phyloP scores from a whole-genome alignment of 208 protist genomes.

The Crithidia mellificae region DNA sequence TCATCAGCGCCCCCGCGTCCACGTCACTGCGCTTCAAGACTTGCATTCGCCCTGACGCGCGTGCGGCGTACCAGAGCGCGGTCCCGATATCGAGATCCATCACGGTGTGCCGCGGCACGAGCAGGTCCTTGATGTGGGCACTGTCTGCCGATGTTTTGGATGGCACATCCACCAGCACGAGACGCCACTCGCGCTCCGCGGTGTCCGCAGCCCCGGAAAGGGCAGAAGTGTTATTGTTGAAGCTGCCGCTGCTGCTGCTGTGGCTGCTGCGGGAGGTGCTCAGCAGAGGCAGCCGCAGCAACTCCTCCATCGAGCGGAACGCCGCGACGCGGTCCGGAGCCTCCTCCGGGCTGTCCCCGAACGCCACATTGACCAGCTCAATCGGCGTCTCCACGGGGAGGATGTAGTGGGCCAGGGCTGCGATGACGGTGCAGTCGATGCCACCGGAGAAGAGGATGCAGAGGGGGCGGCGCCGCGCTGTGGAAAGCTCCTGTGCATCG shows the following conservation, averaged over 20 bases:
- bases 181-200: constrained; percentile 73
- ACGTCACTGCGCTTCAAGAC: constrained; percentile 42
- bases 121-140: constrained; percentile 60
- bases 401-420: constrained; percentile 87
- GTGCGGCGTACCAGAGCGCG: constrained; percentile 93
- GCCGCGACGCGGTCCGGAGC: constrained; percentile 86
- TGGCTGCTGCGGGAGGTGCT: constrained; percentile 9
- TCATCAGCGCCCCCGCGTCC: neutral
- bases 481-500: constrained; percentile 34
- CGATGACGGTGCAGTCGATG: constrained; percentile 94
- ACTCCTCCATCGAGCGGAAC: constrained; percentile 74
- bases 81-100: constrained; percentile 97
- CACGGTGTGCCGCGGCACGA: constrained; percentile 84
- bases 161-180: constrained; percentile 90
- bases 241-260: neutral
- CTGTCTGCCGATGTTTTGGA: constrained; percentile 33
- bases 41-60: constrained; percentile 83
- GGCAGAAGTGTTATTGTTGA: too few relatives aligned
- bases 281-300: constrained; percentile 67
- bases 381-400: constrained; percentile 83
- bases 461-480: constrained; percentile 59
- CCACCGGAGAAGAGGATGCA: constrained; percentile 93
- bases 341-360: constrained; percentile 76
- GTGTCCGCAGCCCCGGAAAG: neutral
- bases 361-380: constrained; percentile 95